phyloP scores from a whole-genome alignment of 495 filamentous ascomycete genomes.

The Chlorociboria aeruginascens region DNA sequence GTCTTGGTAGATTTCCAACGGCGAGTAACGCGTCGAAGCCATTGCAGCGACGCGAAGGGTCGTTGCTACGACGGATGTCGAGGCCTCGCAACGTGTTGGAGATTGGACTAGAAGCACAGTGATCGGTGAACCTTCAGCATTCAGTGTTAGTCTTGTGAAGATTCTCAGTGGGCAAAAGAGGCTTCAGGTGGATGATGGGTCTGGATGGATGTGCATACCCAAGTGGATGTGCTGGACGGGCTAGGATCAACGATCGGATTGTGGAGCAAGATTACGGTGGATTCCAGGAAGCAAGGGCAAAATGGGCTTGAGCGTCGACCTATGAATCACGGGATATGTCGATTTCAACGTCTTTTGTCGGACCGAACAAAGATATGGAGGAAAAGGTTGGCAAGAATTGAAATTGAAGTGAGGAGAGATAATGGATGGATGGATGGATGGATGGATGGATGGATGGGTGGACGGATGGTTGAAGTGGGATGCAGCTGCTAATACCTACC shows the following conservation, averaged over 20 bases:
- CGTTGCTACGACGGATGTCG: not conserved
- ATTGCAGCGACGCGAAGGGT: slow-evolving; percentile 24
- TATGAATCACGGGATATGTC: too few relatives aligned
- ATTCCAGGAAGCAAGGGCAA: slow-evolving; percentile 16
- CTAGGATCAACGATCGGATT: slow-evolving; percentile 15
- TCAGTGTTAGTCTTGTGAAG: slow-evolving; percentile 9
- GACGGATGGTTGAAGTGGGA: not conserved
- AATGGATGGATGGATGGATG: not conserved
- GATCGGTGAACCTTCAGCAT: slow-evolving; percentile 2
- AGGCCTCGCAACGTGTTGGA: slow-evolving; percentile 1
- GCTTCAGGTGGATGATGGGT: not conserved
- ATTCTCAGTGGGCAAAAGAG: not conserved
- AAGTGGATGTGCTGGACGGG: slow-evolving; percentile 14
- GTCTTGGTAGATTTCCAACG: slow-evolving; percentile 55
- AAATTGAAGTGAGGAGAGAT: not conserved
- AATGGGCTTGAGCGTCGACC: not conserved
- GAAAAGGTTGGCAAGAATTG: slow-evolving; percentile 1
- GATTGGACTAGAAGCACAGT: not conserved
- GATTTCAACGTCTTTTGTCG: too few relatives aligned
- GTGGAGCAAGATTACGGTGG: slow-evolving; percentile 20
- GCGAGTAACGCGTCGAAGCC: slow-evolving; percentile 51
- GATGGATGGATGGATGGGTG: not conserved
- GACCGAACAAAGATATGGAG: too few relatives aligned
- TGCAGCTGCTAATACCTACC: too few relatives aligned
- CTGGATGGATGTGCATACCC: slow-evolving; percentile 10